These are phyloP conservation scores for Parathielavia appendiculata DNA, from an alignment of 495 filamentous ascomycete species.

Conservation along the genomic window DNA sequence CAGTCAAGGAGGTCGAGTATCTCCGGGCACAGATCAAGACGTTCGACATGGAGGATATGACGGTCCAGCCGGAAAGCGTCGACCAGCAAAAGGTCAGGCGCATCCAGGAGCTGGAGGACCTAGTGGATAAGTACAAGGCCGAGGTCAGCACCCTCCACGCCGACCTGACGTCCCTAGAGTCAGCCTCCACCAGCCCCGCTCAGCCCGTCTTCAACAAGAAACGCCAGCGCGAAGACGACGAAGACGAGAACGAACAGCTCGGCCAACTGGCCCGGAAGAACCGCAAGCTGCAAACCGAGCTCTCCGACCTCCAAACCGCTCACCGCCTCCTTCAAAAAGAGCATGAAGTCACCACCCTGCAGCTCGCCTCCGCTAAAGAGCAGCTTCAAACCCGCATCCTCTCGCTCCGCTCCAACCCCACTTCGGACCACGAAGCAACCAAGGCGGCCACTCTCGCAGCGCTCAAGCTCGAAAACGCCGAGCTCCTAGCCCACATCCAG, in stretches of 20 bases:
- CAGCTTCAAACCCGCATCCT: constrained; percentile 79
- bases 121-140: constrained; percentile 82
- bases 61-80: constrained; percentile 70
- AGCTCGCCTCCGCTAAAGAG: constrained; percentile 65
- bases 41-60: constrained; percentile 83
- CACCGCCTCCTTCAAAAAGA: constrained; percentile 66
- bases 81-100: constrained; percentile 71
- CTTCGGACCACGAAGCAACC: constrained; percentile 71
- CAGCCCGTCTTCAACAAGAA: constrained; percentile 48
- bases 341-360: constrained; percentile 62
- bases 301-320: constrained; percentile 61
- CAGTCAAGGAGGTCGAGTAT: constrained; percentile 88
- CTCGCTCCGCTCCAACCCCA: constrained; percentile 84
- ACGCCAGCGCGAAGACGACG: constrained; percentile 50
- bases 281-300: constrained; percentile 73
- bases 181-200: constrained; percentile 26
- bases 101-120: constrained; percentile 73
- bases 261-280: constrained; percentile 81
- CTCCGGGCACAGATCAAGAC: constrained; percentile 87
- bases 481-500: constrained; percentile 72
- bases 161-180: constrained; percentile 63
- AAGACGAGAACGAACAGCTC: constrained; percentile 66
- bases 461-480: constrained; percentile 77
- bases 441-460: constrained; percentile 71
- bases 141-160: constrained; percentile 70